phyloP scores from a whole-genome alignment of 306 rosid genomes.

The Castanospermum australe region DNA sequence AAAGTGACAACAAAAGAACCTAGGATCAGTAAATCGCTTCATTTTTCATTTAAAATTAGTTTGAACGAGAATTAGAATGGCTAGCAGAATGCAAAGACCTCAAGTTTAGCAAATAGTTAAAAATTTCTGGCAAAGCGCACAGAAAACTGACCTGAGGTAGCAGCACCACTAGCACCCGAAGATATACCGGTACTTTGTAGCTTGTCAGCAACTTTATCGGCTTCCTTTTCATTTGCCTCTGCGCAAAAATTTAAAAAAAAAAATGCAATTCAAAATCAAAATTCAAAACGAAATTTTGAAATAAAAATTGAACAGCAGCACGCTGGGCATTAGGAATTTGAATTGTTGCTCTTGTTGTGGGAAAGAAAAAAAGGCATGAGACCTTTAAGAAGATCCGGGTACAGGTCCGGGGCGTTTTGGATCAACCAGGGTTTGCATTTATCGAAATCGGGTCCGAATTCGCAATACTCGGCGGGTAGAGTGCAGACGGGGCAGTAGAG shows the following conservation, averaged over 20 bases:
- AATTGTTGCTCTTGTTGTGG: neutral
- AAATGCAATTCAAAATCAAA: neutral
- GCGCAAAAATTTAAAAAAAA: neutral
- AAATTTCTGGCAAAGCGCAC: neutral
- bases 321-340: neutral
- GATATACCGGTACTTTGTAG: conserved; percentile 65
- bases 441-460: conserved; percentile 94
- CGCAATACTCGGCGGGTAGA: conserved; percentile 91
- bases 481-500: conserved; percentile 71
- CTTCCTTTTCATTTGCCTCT: conserved; percentile 71
- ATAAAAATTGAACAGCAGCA: neutral
- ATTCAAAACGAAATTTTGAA: neutral
- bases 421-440: conserved; percentile 99
- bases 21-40: neutral
- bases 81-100: neutral
- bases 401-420: conserved; percentile 78
- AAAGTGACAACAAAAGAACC: neutral
- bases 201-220: conserved; percentile 69
- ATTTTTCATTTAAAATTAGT: neutral
- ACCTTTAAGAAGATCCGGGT: conserved; percentile 89
- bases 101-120: neutral
- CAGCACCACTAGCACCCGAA: conserved; percentile 64
- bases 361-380: neutral
- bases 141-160: conserved; percentile 71
- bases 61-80: neutral